A percentile compares a stretch with the other conserved stretches of the same genome.
Evolutionary conservation across 2,329 filamentous ascomycete species (phyloP).

Genomic region (Coniochaeta hoffmannii): DNA sequence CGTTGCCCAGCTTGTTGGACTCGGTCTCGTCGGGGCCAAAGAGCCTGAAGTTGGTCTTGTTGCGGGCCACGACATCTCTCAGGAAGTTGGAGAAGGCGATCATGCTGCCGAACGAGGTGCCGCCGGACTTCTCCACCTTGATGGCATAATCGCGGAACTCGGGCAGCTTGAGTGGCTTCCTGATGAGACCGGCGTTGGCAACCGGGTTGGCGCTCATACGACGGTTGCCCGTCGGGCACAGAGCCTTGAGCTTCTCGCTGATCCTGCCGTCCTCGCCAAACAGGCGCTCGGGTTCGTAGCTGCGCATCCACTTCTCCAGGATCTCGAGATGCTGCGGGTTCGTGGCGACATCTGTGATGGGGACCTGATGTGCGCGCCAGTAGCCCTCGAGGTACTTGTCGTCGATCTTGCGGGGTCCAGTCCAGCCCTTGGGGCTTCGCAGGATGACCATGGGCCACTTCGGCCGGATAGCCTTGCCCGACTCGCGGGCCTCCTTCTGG

Average conservation of each 20-base stretch:
- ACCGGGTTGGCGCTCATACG: slow-evolving; percentile 76
- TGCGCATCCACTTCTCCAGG: slow-evolving; percentile 70
- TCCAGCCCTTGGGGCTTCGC: slow-evolving; percentile 75
- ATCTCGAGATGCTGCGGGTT: slow-evolving; percentile 60
- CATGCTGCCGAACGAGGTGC: slow-evolving; percentile 56
- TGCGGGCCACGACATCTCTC: slow-evolving; percentile 58
- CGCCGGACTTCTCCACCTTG: slow-evolving; percentile 52
- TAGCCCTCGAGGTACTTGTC: slow-evolving; percentile 67
- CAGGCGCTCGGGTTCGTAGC: slow-evolving; percentile 65
- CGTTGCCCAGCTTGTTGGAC: slow-evolving; percentile 66
- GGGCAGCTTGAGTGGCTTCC: slow-evolving; percentile 60
- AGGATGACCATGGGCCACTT: slow-evolving; percentile 75
- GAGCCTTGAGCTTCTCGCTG: slow-evolving; percentile 51
- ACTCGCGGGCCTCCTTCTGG: slow-evolving; percentile 65
- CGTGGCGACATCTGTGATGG: slow-evolving; percentile 60
- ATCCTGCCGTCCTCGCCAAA: slow-evolving; percentile 57
- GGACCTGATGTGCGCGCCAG: slow-evolving; percentile 74
- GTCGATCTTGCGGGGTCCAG: slow-evolving; percentile 63
- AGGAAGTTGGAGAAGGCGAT: slow-evolving; percentile 60
- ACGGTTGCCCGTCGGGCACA: slow-evolving; percentile 57
- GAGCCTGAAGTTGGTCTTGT: slow-evolving; percentile 62
- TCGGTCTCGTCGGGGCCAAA: slow-evolving; percentile 78
- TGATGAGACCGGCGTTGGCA: slow-evolving; percentile 61
- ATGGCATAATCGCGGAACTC: slow-evolving; percentile 63
- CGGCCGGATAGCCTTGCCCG: slow-evolving; percentile 61